Evolutionary conservation across 2,329 filamentous ascomycete genomes (phyloP).

Genomic region (Penicillium brasilianum): DNA sequence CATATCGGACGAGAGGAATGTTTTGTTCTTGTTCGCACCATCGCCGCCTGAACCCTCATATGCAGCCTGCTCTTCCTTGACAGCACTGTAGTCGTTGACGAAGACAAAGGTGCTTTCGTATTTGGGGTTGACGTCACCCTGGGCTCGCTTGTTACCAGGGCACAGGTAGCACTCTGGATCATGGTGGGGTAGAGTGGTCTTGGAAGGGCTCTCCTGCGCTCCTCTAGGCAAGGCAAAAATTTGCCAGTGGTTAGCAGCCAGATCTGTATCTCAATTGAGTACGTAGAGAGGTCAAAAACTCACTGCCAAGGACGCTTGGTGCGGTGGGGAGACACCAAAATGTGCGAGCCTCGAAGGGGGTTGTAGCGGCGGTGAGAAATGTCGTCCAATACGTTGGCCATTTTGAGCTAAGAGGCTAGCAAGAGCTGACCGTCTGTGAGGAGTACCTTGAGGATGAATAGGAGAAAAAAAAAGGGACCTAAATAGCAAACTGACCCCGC

Average conservation of each 20-base stretch:
- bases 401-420: constrained; percentile 43
- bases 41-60: constrained; percentile 65
- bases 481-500: constrained; percentile 9
- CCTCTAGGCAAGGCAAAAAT: constrained; percentile 59
- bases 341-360: constrained; percentile 84
- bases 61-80: constrained; percentile 87
- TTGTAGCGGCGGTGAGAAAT: constrained; percentile 97
- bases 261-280: neutral
- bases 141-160: constrained; percentile 85
- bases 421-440: neutral
- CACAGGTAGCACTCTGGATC: constrained; percentile 95
- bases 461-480: constrained; percentile 8
- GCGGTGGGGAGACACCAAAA: constrained; percentile 92
- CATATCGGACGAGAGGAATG: neutral
- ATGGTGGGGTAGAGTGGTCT: constrained; percentile 74
- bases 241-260: constrained; percentile 2
- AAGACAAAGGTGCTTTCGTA: constrained; percentile 91
- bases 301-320: constrained; percentile 99
- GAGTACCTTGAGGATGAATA: constrained; percentile 20
- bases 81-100: constrained; percentile 96
- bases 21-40: constrained; percentile 46
- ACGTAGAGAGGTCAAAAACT: constrained; percentile 47
- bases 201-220: constrained; percentile 74
- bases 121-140: constrained; percentile 82
- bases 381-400: constrained; percentile 85